phyloP scores from a whole-genome alignment of 2,329 filamentous ascomycete genomes.

The Fusarium transvaalense region DNA sequence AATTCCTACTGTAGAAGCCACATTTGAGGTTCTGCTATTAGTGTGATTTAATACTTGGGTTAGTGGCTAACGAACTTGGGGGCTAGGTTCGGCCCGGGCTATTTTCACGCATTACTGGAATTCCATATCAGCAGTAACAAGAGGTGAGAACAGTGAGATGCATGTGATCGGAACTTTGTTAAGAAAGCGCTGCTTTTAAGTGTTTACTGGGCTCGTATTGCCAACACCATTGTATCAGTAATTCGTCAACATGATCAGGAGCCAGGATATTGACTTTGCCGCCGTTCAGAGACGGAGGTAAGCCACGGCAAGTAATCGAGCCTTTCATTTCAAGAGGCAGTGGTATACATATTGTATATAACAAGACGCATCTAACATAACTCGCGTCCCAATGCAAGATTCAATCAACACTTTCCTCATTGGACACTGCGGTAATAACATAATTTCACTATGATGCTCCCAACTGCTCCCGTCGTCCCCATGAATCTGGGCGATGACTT shows the following conservation, averaged over 20 bases:
- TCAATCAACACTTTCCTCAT: too few species aligned
- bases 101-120: neutral
- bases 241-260: neutral
- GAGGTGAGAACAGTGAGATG: neutral
- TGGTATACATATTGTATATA: neutral
- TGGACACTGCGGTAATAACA: neutral
- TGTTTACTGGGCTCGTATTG: neutral
- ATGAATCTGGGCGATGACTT: conserved; percentile 32
- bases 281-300: neutral
- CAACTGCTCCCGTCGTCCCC: conserved; percentile 26
- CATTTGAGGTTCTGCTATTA: too few species aligned
- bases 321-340: too few species aligned
- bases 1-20: conserved; percentile 3
- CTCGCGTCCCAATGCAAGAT: accelerated
- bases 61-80: neutral
- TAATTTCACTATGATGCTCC: conserved; percentile 8
- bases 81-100: conserved; percentile 26
- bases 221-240: neutral
- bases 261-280: neutral
- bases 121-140: neutral
- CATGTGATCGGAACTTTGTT: neutral
- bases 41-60: too few species aligned
- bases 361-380: too few species aligned
- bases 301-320: neutral
- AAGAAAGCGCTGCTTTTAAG: neutral